phyloP scores from a whole-genome alignment of 2,329 filamentous ascomycete species.

The Diatrype stigma region DNA sequence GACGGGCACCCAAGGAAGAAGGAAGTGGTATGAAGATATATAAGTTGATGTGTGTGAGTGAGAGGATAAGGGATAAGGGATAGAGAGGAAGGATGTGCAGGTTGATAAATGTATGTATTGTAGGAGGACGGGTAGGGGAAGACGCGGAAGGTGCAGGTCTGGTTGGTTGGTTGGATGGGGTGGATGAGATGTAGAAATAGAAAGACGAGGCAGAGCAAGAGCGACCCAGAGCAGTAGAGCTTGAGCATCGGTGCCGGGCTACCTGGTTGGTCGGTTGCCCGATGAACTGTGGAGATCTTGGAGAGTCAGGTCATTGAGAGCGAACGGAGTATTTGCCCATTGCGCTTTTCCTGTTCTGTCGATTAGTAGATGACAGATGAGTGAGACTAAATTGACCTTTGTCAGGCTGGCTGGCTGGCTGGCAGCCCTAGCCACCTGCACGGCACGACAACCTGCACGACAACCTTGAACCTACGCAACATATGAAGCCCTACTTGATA shows the following conservation, averaged over 20 bases:
- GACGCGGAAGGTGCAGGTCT: constrained; percentile 7
- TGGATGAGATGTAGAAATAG: constrained; percentile 17
- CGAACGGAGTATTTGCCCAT: background rate
- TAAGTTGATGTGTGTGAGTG: constrained; percentile 22
- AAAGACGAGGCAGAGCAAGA: constrained; percentile 18
- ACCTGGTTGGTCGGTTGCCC: background rate
- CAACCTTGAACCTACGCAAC: background rate
- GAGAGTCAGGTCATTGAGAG: background rate
- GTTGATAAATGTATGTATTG: background rate
- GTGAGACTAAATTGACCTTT: background rate
- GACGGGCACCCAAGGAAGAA: constrained; percentile 4
- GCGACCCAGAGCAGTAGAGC: constrained; percentile 3
- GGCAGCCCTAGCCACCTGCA: background rate
- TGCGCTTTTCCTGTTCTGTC: background rate
- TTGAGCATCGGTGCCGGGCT: background rate
- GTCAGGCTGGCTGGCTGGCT: background rate
- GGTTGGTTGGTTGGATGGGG: constrained; percentile 9
- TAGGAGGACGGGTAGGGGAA: constrained; percentile 7
- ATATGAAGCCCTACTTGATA: background rate
- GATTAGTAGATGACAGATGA: background rate
- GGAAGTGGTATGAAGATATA: constrained; percentile 23
- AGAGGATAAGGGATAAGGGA: no score
- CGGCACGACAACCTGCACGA: background rate
- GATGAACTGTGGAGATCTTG: background rate
- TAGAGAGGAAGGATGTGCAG: constrained; percentile 3